These are phyloP conservation scores for Daedaleopsis sinensis DNA, from an alignment of 768 basidiomycete genomes.

Conservation along the genomic window DNA sequence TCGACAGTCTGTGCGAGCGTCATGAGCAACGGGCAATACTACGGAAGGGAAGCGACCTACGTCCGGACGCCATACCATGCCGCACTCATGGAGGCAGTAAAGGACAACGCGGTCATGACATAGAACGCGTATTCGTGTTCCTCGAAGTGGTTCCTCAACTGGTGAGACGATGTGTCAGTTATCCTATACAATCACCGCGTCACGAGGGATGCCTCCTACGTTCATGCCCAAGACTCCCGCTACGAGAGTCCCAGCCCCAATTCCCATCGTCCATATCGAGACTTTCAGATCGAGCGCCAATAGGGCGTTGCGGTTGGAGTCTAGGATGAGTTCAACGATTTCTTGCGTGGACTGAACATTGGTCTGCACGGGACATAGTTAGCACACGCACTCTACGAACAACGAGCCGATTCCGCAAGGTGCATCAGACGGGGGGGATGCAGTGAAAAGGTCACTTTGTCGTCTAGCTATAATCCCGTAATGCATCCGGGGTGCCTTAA, in stretches of 20 bases:
- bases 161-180: conserved; percentile 30
- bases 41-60: conserved; percentile 5
- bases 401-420: neutral
- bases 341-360: conserved; percentile 98
- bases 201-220: conserved; percentile 50
- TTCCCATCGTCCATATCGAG: conserved; percentile 92
- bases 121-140: conserved; percentile 31
- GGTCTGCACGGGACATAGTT: conserved; percentile 47
- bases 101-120: conserved; percentile 25
- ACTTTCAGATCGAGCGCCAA: conserved; percentile 92
- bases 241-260: conserved; percentile 87
- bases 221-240: conserved; percentile 98
- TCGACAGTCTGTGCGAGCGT: conserved; percentile 21
- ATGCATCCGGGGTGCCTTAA: too few relatives aligned
- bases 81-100: conserved; percentile 21
- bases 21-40: neutral
- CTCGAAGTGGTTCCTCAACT: conserved; percentile 32
- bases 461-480: too few relatives aligned
- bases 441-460: neutral
- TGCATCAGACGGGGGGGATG: too few relatives aligned
- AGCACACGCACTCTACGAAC: neutral
- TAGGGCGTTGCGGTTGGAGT: conserved; percentile 92
- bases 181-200: conserved; percentile 1
- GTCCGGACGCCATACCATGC: conserved; percentile 26
- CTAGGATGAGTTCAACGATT: conserved; percentile 94